Base-by-base conservation (phyloP, 73 alveolate species). In the Uronychia binucleata region DNA sequence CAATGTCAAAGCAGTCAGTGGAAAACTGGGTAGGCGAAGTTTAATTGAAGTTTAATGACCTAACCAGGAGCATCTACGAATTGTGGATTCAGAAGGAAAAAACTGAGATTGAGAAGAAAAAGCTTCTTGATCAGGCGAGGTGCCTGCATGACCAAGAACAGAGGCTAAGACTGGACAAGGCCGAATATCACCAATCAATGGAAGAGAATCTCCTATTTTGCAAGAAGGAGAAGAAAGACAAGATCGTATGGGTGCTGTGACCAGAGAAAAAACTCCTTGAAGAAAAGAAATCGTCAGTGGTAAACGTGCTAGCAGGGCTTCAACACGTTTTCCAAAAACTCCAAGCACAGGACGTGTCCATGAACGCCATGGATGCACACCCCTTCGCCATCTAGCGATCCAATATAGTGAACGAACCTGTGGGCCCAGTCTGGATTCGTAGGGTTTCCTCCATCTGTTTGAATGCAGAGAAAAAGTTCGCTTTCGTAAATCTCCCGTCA, bases 111-210 rank as follows among this genome's bases (percentile, higher is more conserved):
- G 90, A 83, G 34, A 32, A 58, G 13, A 31, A 83, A 34, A 11
- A 33, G 25, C 57, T 58, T 14, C 60, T 83, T 0, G 76, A 59
- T 5, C 74, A 83, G 27, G 74, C 74, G 28, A 59, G 25, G 34
- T 1, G 31, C 59, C 74, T 83, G 83, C 79, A 60, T 1, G 26
- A 57, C 1, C 30, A 83, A 34, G 76, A 32, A 13, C 33, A 83
- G 33, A 34, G 67, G 28, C 59, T 83, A 26, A 83, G 90, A 31
- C 76, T 27, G 60, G 90, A 83, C 74, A 83, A 83, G 57, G 90
- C 79, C 5, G 90, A 83, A 33, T 83, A 83, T 83, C 81, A 83
- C 26, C 77, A 74, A 31, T 25, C 78, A 26, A 83, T n/a, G 67
- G 34, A 60, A 14, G 90, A 83, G 35, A 83, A 83, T 33, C 5